These are phyloP conservation scores for Besnoitia besnoiti DNA, from an alignment of 169 alveolate genomes.

Conservation along the genomic window DNA sequence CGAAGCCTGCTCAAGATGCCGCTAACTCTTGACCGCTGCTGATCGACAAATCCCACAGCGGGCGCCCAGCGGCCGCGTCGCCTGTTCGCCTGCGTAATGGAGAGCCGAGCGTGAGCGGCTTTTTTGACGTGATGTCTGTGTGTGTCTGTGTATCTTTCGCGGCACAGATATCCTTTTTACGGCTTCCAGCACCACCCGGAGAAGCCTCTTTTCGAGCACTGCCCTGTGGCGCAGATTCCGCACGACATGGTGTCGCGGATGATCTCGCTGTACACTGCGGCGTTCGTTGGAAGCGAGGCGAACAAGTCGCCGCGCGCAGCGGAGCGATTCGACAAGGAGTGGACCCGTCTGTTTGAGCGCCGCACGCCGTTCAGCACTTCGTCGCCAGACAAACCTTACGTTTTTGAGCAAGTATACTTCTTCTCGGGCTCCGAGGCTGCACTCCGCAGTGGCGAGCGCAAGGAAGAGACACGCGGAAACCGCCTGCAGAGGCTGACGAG, in stretches of 20 bases:
- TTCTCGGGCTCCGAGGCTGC: not conserved
- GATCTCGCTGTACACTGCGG: not conserved
- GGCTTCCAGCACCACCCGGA: slow-evolving; percentile 55
- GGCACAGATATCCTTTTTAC: slow-evolving; percentile 42
- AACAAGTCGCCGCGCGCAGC: not conserved
- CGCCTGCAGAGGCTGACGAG: no score
- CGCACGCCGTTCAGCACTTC: slow-evolving; percentile 1
- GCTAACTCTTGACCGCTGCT: not conserved
- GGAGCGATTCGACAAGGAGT: not conserved
- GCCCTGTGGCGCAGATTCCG: not conserved
- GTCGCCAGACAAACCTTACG: slow-evolving; percentile 8
- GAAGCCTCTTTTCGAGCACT: slow-evolving; percentile 30
- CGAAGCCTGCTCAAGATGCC: not conserved
- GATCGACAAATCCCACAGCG: not conserved
- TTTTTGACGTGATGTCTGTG: no score
- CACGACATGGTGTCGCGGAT: not conserved
- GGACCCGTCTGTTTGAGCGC: not conserved
- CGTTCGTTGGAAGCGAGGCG: slow-evolving; percentile 7
- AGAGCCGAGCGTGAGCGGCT: no score
- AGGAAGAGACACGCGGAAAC: not conserved
- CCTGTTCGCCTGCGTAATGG: not conserved
- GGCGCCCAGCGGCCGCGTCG: not conserved
- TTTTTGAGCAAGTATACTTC: slow-evolving; percentile 35
- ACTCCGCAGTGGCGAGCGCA: not conserved
- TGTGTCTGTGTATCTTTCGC: not conserved